Evolutionary conservation across 2,329 filamentous ascomycete genomes (phyloP).

Genomic region (Alternaria angustiovoidea): DNA sequence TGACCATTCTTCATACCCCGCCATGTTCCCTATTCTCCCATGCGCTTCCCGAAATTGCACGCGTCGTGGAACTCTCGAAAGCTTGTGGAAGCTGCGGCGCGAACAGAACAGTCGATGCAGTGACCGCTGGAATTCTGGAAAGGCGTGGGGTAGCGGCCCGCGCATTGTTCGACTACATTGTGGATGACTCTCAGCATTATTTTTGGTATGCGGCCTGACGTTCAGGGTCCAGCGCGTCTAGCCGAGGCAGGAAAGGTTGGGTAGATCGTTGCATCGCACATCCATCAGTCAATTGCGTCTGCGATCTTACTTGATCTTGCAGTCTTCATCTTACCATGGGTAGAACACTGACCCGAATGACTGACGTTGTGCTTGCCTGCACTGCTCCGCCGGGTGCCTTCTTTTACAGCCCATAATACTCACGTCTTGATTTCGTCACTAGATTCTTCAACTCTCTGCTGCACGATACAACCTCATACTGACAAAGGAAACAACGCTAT

Average conservation of each 20-base stretch:
- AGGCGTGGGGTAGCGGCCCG: slow-evolving; percentile 34
- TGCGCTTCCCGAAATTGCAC: slow-evolving; percentile 23
- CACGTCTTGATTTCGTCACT: no score
- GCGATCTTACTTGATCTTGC: neutral
- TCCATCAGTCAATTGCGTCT: neutral
- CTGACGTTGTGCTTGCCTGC: neutral
- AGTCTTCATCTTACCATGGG: neutral
- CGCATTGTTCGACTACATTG: slow-evolving; percentile 36
- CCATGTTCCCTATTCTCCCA: slow-evolving; percentile 29
- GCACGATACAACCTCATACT: neutral
- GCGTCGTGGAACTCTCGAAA: slow-evolving; percentile 42
- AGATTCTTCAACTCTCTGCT: no score
- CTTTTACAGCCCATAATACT: neutral
- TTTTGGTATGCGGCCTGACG: slow-evolving; percentile 39
- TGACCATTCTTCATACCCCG: slow-evolving; percentile 44
- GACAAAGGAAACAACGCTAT: neutral
- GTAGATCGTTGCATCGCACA: neutral
- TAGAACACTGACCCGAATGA: neutral
- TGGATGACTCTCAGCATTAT: slow-evolving; percentile 26
- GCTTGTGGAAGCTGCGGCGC: slow-evolving; percentile 43
- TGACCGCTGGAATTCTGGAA: slow-evolving; percentile 37
- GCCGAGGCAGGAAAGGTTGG: slow-evolving; percentile 11
- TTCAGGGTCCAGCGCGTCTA: slow-evolving; percentile 32
- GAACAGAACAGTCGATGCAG: slow-evolving; percentile 41
- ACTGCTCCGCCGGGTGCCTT: no score